These are phyloP conservation scores for Centella asiatica DNA, from an alignment of 129 eudicot genomes.

Conservation along the genomic window DNA sequence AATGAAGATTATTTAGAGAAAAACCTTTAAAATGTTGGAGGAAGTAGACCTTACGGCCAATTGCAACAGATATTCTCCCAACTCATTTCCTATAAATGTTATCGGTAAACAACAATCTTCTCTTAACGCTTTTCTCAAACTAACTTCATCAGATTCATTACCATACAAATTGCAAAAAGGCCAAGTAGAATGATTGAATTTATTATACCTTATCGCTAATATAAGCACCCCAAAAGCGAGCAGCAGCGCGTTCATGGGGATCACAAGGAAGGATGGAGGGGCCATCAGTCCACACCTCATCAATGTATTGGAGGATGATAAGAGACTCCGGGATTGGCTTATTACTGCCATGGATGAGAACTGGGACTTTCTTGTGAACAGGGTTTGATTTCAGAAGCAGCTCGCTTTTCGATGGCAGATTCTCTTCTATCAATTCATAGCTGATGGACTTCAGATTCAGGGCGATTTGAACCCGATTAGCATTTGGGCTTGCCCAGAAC, in stretches of 20 bases:
- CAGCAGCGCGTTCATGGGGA: constrained; percentile 26
- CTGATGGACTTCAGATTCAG: constrained; percentile 28
- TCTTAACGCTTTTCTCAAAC: too few relatives aligned
- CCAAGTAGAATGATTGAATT: not conserved
- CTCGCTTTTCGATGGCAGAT: constrained; percentile 17
- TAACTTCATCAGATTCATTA: too few relatives aligned
- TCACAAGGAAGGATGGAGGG: constrained; percentile 35
- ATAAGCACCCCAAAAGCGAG: constrained; percentile 31
- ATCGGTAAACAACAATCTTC: too few relatives aligned
- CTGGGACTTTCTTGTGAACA: constrained; percentile 31
- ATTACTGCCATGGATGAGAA: constrained; percentile 21
- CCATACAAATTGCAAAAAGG: too few relatives aligned
- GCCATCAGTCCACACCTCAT: constrained; percentile 27
- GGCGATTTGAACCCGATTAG: constrained; percentile 23
- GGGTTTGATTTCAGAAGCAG: constrained; percentile 32
- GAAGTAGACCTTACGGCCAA: too few relatives aligned
- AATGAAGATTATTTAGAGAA: too few relatives aligned
- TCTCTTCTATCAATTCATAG: constrained; percentile 25
- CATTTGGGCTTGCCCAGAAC: constrained; percentile 21
- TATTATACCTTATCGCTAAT: constrained; percentile 25
- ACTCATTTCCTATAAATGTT: too few relatives aligned
- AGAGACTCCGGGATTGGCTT: constrained; percentile 32
- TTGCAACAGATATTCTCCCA: too few relatives aligned
- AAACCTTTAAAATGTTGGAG: not conserved
- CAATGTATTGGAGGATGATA: constrained; percentile 44